Percentiles rank a stretch among this genome's conserved stretches.
These are phyloP conservation scores for Wickerhamiella hasegawae DNA, from an alignment of 805 yeast genomes.

Conservation along the genomic window DNA sequence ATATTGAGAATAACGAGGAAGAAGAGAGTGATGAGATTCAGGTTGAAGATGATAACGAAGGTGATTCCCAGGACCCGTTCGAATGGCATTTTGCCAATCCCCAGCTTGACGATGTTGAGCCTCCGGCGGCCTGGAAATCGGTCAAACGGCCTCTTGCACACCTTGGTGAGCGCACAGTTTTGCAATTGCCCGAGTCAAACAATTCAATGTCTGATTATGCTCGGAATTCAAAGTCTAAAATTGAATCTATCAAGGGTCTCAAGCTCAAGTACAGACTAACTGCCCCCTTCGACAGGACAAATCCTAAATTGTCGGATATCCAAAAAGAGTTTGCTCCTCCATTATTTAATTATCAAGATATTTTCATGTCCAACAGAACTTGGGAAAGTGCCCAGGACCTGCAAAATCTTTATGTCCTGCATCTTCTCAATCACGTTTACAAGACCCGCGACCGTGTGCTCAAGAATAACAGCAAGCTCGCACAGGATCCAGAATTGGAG, in stretches of 20 bases:
- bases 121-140: constrained; percentile 7
- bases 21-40: constrained; percentile 23
- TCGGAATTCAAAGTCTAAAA: constrained; percentile 13
- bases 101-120: constrained; percentile 17
- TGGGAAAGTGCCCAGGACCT: constrained; percentile 36
- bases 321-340: constrained; percentile 45
- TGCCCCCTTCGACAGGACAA: constrained; percentile 20
- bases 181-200: background rate
- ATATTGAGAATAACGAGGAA: no score
- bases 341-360: constrained; percentile 56
- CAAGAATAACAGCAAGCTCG: constrained; percentile 50
- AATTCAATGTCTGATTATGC: background rate
- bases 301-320: constrained; percentile 24
- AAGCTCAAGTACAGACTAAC: constrained; percentile 29
- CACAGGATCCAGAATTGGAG: constrained; percentile 18
- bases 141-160: background rate
- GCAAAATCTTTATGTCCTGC: constrained; percentile 50
- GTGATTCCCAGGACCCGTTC: constrained; percentile 46
- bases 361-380: constrained; percentile 40
- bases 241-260: constrained; percentile 18
- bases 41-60: constrained; percentile 26
- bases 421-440: constrained; percentile 64
- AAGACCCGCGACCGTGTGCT: constrained; percentile 78
- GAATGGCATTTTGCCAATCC: constrained; percentile 54
- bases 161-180: background rate